A percentile compares a stretch with the other conserved stretches of the same genome.
Evolutionary conservation across 139 green algal species (phyloP).

Genomic region (Mychonastes homosphaera): DNA sequence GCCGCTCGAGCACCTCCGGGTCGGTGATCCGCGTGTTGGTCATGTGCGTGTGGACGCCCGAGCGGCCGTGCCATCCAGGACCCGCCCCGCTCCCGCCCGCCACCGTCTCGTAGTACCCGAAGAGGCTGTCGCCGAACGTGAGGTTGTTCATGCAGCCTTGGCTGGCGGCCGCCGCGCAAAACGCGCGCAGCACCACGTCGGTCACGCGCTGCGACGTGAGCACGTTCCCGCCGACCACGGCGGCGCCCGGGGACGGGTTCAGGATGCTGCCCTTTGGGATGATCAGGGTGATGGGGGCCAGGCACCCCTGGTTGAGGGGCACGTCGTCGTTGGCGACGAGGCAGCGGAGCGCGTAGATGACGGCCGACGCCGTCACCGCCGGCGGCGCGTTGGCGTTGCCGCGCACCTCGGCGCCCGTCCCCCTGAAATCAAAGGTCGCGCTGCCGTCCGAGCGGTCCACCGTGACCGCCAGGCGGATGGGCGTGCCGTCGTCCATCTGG

Average conservation of each 20-base stretch:
- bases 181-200: constrained; percentile 88
- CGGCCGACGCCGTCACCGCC: constrained; percentile 80
- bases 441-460: constrained; percentile 58
- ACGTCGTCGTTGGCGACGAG: constrained; percentile 85
- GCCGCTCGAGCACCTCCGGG: constrained; percentile 85
- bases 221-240: constrained; percentile 95
- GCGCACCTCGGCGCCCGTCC: constrained; percentile 71
- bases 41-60: constrained; percentile 96
- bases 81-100: constrained; percentile 84
- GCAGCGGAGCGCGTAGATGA: constrained; percentile 91
- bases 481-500: constrained; percentile 89
- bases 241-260: constrained; percentile 53
- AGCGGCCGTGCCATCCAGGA: constrained; percentile 74
- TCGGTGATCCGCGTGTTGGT: constrained; percentile 98
- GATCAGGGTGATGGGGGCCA: constrained; percentile 60
- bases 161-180: constrained; percentile 65
- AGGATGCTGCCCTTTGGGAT: constrained; percentile 52
- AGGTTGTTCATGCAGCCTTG: constrained; percentile 99
- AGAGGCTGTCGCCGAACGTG: constrained; percentile 82
- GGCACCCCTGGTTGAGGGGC: constrained; percentile 84
- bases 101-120: constrained; percentile 98
- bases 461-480: constrained; percentile 71
- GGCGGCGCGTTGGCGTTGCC: constrained; percentile 91
- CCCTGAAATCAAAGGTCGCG: constrained; percentile 87
- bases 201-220: constrained; percentile 95